phyloP scores from a whole-genome alignment of 129 eudicot species.

The Lonicera japonica region DNA sequence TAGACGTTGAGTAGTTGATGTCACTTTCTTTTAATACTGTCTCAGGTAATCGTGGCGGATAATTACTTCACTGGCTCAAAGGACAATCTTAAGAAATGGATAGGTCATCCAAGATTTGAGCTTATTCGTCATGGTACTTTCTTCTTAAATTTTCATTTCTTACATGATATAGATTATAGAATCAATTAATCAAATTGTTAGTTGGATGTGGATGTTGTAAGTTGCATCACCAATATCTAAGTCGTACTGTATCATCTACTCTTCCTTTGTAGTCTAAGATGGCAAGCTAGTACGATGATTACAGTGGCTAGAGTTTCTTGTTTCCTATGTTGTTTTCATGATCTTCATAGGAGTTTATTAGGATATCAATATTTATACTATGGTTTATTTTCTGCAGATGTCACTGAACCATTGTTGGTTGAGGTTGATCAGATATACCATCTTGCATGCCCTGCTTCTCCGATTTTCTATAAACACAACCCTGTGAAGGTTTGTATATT shows the following conservation, averaged over 20 bases:
- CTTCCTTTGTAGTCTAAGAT: neutral
- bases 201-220: neutral
- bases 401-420: constrained; percentile 65
- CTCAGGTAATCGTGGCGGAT: constrained; percentile 84
- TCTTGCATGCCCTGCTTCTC: constrained; percentile 96
- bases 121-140: constrained; percentile 78
- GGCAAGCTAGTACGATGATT: no score
- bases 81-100: constrained; percentile 82
- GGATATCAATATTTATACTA: neutral
- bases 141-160: neutral
- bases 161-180: neutral
- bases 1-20: neutral
- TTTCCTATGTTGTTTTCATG: neutral
- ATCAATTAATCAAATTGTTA: no score
- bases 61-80: constrained; percentile 92
- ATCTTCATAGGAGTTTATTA: neutral
- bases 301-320: neutral
- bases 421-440: constrained; percentile 90
- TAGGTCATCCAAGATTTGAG: constrained; percentile 94
- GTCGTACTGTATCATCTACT: neutral
- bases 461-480: constrained; percentile 85
- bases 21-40: neutral
- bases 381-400: constrained; percentile 45
- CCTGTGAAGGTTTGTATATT: constrained; percentile 65
- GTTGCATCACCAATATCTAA: neutral